Base-by-base conservation (phyloP, 352 stramenopile species). In the Pythium scleroteichum region DNA sequence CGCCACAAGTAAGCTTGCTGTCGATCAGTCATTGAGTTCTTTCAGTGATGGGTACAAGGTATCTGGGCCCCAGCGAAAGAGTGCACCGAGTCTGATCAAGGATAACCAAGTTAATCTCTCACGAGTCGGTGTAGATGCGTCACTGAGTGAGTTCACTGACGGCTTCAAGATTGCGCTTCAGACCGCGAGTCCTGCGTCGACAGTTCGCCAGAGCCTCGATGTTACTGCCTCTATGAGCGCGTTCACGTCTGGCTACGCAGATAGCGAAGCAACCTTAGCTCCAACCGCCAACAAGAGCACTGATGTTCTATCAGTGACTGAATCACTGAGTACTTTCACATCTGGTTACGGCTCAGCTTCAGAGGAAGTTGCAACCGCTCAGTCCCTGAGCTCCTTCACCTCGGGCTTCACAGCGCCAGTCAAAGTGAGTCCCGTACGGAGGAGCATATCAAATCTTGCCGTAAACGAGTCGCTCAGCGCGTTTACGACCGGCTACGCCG, bases 71-170 rank as follows among this genome's bases (percentile, higher is more conserved):
- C 29, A 53, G 12, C 35, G 41, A 8, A 53, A 41, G 53, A 51
- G 27, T 17, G 51, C 50, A 14, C 33, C 59, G 7, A 38, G 47
- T 32, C 3, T 33, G 7, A 12, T 59, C 6, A 22, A 52, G 8
- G 35, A 48, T 12, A 65, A 40, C 27, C 49, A 53, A 20, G 53
- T 20, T 0, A 24, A 51, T 20, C 26, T 53, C 10, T 40, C 47
- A 8, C 27, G 22, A 13, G 23, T 17, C 14, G 55, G 64, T 17
- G 69, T 77, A 3, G 63, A 69, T 33, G 59, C 53, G 5, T 87
- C 77, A 3, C 49, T 81, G 26, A 85, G 71, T 16, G 53, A 61
- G 12, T 85, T 81, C 49, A 85, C 62, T 0, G 45, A 53, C 6
- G 76, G 73, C 1, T 81, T 76, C 24, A 50, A 56, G 22, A 39